These are phyloP conservation scores for Tuber calosporum DNA, from an alignment of 495 filamentous ascomycete species.

Conservation along the genomic window DNA sequence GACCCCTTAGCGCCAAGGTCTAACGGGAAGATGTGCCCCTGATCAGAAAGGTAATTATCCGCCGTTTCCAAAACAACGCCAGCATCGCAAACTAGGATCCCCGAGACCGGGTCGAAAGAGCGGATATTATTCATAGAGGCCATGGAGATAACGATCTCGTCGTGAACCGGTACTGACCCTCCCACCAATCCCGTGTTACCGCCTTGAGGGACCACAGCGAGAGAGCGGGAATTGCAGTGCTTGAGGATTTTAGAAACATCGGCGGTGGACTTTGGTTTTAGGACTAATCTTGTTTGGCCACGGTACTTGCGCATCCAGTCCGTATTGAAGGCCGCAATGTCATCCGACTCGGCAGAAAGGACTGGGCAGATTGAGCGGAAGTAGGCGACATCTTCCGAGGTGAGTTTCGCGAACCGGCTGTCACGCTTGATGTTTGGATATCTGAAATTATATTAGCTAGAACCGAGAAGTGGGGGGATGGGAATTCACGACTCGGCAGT, in stretches of 20 bases:
- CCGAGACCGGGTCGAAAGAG: constrained; percentile 88
- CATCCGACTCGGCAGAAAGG: constrained; percentile 63
- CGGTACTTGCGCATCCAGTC: constrained; percentile 99
- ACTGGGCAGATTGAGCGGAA: constrained; percentile 63
- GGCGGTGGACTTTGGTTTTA: constrained; percentile 73
- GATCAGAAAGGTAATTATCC: constrained; percentile 72
- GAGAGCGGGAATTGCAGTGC: constrained; percentile 84
- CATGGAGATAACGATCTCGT: constrained; percentile 91
- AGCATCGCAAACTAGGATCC: constrained; percentile 79
- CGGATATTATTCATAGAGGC: constrained; percentile 81
- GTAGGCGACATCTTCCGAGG: constrained; percentile 65
- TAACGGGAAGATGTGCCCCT: constrained; percentile 79
- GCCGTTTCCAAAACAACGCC: constrained; percentile 84
- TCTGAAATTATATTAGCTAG: constrained; percentile 37
- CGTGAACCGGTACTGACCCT: constrained; percentile 89
- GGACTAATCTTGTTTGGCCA: constrained; percentile 75
- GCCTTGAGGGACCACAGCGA: constrained; percentile 96
- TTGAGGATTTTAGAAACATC: constrained; percentile 81
- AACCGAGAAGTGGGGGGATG: neutral
- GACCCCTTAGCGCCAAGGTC: constrained; percentile 96
- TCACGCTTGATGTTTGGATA: constrained; percentile 80
- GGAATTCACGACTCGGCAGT: constrained; percentile 64
- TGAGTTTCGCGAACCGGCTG: constrained; percentile 62
- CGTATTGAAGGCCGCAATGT: constrained; percentile 86
- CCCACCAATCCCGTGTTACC: constrained; percentile 95